phyloP scores from a whole-genome alignment of 345 rosid genomes.

The Eutrema yunnanense region DNA sequence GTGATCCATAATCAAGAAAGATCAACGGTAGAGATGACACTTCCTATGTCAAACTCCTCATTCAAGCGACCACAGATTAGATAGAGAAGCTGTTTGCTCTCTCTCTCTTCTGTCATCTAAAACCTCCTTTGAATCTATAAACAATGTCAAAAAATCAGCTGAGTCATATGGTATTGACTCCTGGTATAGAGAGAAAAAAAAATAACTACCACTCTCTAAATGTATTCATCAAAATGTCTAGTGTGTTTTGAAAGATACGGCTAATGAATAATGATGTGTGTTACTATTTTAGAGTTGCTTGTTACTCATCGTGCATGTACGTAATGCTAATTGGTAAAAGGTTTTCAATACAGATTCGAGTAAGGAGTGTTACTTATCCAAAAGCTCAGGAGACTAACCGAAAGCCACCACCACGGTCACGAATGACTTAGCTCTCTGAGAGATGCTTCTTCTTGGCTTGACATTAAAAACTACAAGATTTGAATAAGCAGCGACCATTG shows the following conservation, averaged over 20 bases:
- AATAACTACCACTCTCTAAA: slow-evolving; percentile 1
- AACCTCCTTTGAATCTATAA: background rate
- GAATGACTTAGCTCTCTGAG: slow-evolving; percentile 47
- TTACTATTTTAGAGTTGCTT: background rate
- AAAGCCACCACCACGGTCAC: slow-evolving; percentile 9
- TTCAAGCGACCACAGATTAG: slow-evolving; percentile 33
- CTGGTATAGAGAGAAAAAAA: background rate
- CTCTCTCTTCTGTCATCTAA: slow-evolving; percentile 77
- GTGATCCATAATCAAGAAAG: slow-evolving; percentile 23
- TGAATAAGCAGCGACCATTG: background rate
- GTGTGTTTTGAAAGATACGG: background rate
- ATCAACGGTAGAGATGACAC: slow-evolving; percentile 27
- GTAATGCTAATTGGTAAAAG: slow-evolving; percentile 21
- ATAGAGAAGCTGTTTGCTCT: slow-evolving; percentile 46
- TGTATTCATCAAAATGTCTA: background rate
- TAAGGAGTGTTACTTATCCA: slow-evolving; percentile 18
- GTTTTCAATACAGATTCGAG: slow-evolving; percentile 23
- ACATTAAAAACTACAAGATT: slow-evolving; percentile 41
- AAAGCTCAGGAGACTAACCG: slow-evolving; percentile 20
- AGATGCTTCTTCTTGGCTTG: slow-evolving; percentile 43
- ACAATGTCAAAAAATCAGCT: slow-evolving; percentile 14
- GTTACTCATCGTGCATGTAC: background rate
- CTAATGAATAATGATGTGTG: background rate
- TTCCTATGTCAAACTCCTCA: slow-evolving; percentile 29
- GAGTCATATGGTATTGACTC: slow-evolving; percentile 19